Percentiles rank a stretch among this genome's conserved stretches.
Evolutionary conservation across 129 eudicot genomes (phyloP).

Genomic region (Helianthus annuus): HanXRQr2.0-SUNRISE NC_035436.2:186306827-186307326

Average conservation of each 20-base stretch:
- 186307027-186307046: not conserved
- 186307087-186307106: not conserved
- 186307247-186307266: not conserved
- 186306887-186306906: constrained; percentile 4
- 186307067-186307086: not conserved
- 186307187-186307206: not conserved
- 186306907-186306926: not conserved
- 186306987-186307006: not conserved
- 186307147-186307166: not conserved
- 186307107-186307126: not conserved
- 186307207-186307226: not conserved
- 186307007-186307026: not conserved
- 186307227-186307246: not conserved
- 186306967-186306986: not conserved
- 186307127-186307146: not conserved
- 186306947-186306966: not conserved
- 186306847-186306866: not conserved
- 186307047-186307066: not conserved
- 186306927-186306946: constrained; percentile 1
- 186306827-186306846: constrained; percentile 9
- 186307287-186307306: not conserved
- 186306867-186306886: not conserved
- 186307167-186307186: not conserved
- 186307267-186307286: not conserved
- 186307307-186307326: not conserved